These are phyloP conservation scores for Dipodascus geniculatus DNA, from an alignment of 805 yeast genomes.

Conservation along the genomic window DNA sequence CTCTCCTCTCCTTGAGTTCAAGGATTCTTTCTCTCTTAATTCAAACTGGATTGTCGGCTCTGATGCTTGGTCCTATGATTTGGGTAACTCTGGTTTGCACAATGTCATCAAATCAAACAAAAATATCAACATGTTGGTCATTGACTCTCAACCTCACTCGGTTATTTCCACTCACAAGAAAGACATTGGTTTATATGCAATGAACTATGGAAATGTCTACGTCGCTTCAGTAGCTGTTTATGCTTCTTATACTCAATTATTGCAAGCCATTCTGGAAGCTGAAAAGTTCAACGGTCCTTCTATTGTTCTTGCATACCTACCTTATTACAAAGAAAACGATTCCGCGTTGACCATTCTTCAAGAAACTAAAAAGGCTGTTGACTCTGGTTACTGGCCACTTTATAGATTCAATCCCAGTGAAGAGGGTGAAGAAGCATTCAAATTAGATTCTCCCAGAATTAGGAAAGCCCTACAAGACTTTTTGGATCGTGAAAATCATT, in stretches of 20 bases:
- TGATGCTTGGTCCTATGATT: constrained; percentile 90
- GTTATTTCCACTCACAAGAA: constrained; percentile 47
- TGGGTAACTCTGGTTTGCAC: constrained; percentile 87
- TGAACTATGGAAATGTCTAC: constrained; percentile 81
- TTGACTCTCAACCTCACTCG: constrained; percentile 71
- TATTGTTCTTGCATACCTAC: constrained; percentile 79
- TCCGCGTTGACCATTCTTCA: constrained; percentile 66
- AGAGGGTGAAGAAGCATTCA: constrained; percentile 45
- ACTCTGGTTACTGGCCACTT: constrained; percentile 93
- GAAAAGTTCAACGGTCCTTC: constrained; percentile 83
- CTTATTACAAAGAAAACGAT: constrained; percentile 46
- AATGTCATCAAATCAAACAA: constrained; percentile 62
- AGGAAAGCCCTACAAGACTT: constrained; percentile 66
- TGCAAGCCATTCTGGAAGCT: constrained; percentile 87
- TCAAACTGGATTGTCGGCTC: constrained; percentile 84
- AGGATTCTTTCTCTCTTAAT: constrained; percentile 35
- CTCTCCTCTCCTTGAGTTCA: constrained; percentile 34
- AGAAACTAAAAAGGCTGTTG: constrained; percentile 83
- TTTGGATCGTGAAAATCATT: constrained; percentile 80
- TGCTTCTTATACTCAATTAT: constrained; percentile 84
- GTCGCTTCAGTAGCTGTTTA: constrained; percentile 93
- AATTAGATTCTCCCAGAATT: constrained; percentile 74
- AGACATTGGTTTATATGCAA: constrained; percentile 87
- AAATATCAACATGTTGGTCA: constrained; percentile 72
- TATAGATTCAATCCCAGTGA: constrained; percentile 70